phyloP scores from a whole-genome alignment of 1,139 yeast species.

The Taphrina pruni region DNA sequence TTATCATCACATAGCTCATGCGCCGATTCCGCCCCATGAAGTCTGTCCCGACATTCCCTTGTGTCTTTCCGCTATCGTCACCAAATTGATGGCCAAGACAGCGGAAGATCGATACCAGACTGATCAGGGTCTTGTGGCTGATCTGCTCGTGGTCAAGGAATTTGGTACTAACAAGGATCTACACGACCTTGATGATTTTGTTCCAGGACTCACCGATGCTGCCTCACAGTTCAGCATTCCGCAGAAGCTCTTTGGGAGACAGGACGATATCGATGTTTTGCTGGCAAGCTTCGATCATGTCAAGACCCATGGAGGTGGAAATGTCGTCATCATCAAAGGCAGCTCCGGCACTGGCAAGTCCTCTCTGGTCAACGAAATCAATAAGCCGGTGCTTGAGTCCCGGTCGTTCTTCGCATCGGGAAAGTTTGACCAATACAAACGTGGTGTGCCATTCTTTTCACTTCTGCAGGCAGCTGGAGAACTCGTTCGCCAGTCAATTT shows the following conservation, averaged over 20 bases:
- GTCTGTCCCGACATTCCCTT: conserved; percentile 16
- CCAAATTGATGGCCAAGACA: conserved; percentile 36
- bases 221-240: conserved; percentile 37
- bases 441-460: conserved; percentile 36
- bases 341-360: conserved; percentile 39
- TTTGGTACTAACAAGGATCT: not conserved
- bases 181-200: conserved; percentile 2
- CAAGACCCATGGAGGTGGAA: conserved; percentile 26
- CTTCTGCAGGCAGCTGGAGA: conserved; percentile 29
- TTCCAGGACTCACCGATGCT: conserved; percentile 29
- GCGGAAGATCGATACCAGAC: conserved; percentile 40
- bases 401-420: conserved; percentile 35
- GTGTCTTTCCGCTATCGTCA: conserved; percentile 20
- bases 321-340: conserved; percentile 36
- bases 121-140: conserved; percentile 27
- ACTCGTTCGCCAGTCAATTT: conserved; percentile 22
- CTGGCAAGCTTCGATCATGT: conserved; percentile 25
- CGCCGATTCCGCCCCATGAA: conserved; percentile 14
- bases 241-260: conserved; percentile 32
- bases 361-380: conserved; percentile 37
- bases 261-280: conserved; percentile 21
- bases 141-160: conserved; percentile 14
- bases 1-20: conserved; percentile 37
- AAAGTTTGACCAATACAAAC: conserved; percentile 39
- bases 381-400: conserved; percentile 33